A percentile compares a stretch with the other conserved stretches of the same genome.
Conservation (phyloP, 331 rosid genomes). For the Erythrophleum ivorense region DNA sequence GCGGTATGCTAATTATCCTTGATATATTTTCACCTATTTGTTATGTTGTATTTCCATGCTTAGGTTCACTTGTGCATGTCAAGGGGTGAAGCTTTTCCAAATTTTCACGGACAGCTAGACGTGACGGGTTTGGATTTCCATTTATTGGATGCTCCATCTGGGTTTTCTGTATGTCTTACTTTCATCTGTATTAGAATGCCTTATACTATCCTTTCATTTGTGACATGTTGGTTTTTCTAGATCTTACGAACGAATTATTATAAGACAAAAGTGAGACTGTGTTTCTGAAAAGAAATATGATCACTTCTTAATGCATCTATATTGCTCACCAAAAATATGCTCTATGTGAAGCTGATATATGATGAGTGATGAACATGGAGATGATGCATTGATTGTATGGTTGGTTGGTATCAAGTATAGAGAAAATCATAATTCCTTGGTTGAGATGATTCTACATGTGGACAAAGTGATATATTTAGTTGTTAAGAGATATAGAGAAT, state of each 20-base stretch:
- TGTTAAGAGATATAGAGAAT: neutral
- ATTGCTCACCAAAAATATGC: constrained; percentile 32
- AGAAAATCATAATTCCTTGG: neutral
- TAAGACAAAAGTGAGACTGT: constrained; percentile 5
- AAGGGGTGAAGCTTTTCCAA: constrained; percentile 87
- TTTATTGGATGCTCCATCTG: constrained; percentile 82
- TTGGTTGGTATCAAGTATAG: neutral
- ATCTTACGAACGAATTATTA: neutral
- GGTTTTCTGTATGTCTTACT: constrained; percentile 68
- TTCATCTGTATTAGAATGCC: neutral
- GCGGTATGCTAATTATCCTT: constrained; percentile 21
- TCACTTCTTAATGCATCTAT: neutral
- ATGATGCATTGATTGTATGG: neutral
- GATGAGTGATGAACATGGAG: constrained; percentile 10
- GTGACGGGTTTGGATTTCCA: constrained; percentile 84
- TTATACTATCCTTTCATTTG: constrained; percentile 18
- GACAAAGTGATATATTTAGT: neutral
- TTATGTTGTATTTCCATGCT: constrained; percentile 34
- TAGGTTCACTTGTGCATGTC: constrained; percentile 98
- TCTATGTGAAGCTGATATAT: constrained; percentile 12
- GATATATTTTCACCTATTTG: constrained; percentile 15
- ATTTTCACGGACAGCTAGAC: constrained; percentile 94
- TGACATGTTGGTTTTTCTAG: constrained; percentile 21
- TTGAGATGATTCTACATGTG: neutral
- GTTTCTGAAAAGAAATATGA: neutral